phyloP scores from a whole-genome alignment of 345 rosid species.

The Dipteronia sinensis region DNA sequence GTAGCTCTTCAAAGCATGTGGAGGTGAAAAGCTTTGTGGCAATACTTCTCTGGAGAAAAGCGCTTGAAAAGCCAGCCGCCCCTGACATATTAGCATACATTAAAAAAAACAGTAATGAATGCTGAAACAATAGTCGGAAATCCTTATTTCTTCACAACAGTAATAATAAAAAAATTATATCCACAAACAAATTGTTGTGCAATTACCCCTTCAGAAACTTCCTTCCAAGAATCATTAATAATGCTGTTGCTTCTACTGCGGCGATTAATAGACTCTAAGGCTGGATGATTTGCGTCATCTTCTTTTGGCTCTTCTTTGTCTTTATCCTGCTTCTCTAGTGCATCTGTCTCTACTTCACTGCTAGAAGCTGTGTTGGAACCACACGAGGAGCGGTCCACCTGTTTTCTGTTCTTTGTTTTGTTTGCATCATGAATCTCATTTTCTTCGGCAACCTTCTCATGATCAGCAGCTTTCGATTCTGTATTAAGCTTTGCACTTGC shows the following conservation, averaged over 20 bases:
- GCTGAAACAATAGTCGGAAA: conserved; percentile 10
- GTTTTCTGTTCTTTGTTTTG: conserved; percentile 63
- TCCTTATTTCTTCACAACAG: background rate
- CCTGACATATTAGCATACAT: conserved; percentile 44
- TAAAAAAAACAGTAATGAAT: background rate
- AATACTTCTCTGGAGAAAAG: conserved; percentile 79
- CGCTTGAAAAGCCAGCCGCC: conserved; percentile 90
- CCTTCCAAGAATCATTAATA: conserved; percentile 74
- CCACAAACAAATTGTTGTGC: background rate
- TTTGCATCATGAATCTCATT: conserved; percentile 53
- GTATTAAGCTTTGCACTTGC: conserved; percentile 43
- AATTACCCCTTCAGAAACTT: conserved; percentile 82
- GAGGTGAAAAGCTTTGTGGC: conserved; percentile 93
- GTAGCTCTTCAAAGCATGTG: conserved; percentile 34
- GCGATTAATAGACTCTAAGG: conserved; percentile 52
- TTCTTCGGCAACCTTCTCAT: conserved; percentile 43
- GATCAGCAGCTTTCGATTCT: conserved; percentile 37
- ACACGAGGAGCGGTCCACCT: conserved; percentile 86
- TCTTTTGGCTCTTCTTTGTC: conserved; percentile 54
- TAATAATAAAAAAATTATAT: background rate
- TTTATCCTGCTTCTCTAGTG: conserved; percentile 57
- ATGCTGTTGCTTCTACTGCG: conserved; percentile 60
- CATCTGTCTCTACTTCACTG: conserved; percentile 81
- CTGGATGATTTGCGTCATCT: conserved; percentile 47
- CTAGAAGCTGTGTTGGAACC: conserved; percentile 89